Base-by-base conservation (phyloP, 176 grass and related monocot genomes). In the Bromus sterilis region DNA sequence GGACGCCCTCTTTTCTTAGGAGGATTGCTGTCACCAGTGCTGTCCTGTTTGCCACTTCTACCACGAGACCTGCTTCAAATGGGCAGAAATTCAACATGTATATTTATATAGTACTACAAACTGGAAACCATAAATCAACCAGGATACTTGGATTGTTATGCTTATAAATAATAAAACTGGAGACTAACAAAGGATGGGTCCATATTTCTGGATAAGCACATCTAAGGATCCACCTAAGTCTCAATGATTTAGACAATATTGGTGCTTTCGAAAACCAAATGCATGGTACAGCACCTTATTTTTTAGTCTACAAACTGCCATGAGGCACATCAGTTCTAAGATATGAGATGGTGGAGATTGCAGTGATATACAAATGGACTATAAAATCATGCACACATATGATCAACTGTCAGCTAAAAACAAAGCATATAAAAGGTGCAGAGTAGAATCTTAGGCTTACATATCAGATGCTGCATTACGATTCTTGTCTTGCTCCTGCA, bases 1-100 rank as follows among this genome's bases (percentile, higher is more conserved):
- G 85, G 83, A 77, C 83, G 75, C 51, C 91, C 91, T 73, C 80
- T 90, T 32, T 81, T 81, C 82, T 86, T 90, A 7, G 79, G 66
- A 63, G 32, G 66, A 79, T 90, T 63, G 3, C 53, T 37, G 34
- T 31, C 53, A 58, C 55, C 83, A 67, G 13, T 58, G 55, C 57
- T 43, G 39, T 23, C 34, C 30, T 82, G 43, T 49, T 85, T 78
- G 31, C 61, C 34, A 40, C 64, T 87, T 87, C 75, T 82, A n/a
- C 82, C 66, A 28, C 11, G 66, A 18, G 55, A 23, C 82, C 84
- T 88, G 78, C 23, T 90, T 66, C 31, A 80, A 71, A 85, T 39
- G 67, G 60, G 49, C 49, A 82, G 51, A 7, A 58, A 36, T 72
- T 78, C 39, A 80, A 82, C 63, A 6, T n/a, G 14, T 35, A n/a